A percentile compares a stretch with the other conserved stretches of the same genome.
These are phyloP conservation scores for Nothomitra cinnamomea DNA, from an alignment of 2,329 filamentous ascomycete species.

Conservation along the genomic window DNA sequence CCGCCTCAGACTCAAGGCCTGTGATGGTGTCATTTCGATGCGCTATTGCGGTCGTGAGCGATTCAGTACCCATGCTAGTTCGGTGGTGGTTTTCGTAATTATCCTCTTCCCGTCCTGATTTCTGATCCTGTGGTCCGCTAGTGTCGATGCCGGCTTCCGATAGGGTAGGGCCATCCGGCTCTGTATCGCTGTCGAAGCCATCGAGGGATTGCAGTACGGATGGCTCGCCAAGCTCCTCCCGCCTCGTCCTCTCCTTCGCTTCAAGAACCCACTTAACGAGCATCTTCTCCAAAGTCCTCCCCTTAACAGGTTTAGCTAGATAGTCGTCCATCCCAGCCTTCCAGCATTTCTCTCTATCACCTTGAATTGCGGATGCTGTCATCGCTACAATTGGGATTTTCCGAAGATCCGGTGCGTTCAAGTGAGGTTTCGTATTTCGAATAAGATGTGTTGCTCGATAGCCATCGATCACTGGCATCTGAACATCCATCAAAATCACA, in stretches of 20 bases:
- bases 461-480: conserved; percentile 87
- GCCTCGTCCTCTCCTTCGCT: conserved; percentile 14
- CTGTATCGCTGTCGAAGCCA: neutral
- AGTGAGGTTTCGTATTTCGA: conserved; percentile 56
- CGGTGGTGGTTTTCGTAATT: too few species aligned
- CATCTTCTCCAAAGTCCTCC: conserved; percentile 71
- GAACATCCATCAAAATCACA: conserved; percentile 80
- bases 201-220: neutral
- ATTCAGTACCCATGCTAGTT: conserved; percentile 7
- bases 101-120: neutral
- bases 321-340: conserved; percentile 97
- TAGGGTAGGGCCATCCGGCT: conserved; percentile 5
- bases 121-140: neutral
- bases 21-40: too few species aligned
- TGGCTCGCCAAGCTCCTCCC: conserved; percentile 11
- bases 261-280: conserved; percentile 51
- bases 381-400: conserved; percentile 66
- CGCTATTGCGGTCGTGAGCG: neutral
- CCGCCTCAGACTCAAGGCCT: conserved; percentile 21
- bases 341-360: conserved; percentile 92
- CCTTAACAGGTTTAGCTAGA: conserved; percentile 80
- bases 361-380: conserved; percentile 89
- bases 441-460: conserved; percentile 81
- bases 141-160: neutral
- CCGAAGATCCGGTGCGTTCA: conserved; percentile 54